Conservation (phyloP, 257 asterid species). For the Fraxinus americana region DNA sequence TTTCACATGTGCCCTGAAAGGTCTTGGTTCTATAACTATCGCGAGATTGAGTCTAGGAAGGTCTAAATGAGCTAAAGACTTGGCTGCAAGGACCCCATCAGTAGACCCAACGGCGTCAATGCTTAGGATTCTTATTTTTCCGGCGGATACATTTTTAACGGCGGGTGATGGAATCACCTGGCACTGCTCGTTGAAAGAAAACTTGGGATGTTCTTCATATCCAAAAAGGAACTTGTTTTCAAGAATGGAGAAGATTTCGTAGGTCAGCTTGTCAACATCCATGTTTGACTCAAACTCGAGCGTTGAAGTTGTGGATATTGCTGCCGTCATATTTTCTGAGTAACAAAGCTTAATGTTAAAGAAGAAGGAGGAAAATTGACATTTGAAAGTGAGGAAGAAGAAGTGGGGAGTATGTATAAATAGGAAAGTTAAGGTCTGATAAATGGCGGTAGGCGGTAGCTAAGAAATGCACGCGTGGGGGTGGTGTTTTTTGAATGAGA, state of each 20-base stretch:
- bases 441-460: slow-evolving; percentile 4
- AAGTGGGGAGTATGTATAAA: slow-evolving; percentile 10
- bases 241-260: slow-evolving; percentile 79
- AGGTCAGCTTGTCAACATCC: slow-evolving; percentile 53
- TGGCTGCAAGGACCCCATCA: slow-evolving; percentile 67
- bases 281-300: slow-evolving; percentile 33
- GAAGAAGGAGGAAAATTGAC: not conserved
- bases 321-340: slow-evolving; percentile 31
- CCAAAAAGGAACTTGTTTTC: slow-evolving; percentile 90
- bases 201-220: slow-evolving; percentile 9
- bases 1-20: too few species aligned
- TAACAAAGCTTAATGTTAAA: not conserved
- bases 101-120: slow-evolving; percentile 71
- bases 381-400: not conserved
- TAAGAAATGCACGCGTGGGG: slow-evolving; percentile 28
- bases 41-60: too few species aligned
- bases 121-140: slow-evolving; percentile 67
- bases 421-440: not conserved
- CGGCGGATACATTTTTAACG: slow-evolving; percentile 18
- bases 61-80: slow-evolving; percentile 50
- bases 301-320: slow-evolving; percentile 31
- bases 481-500: not conserved
- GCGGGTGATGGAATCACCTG: not conserved
- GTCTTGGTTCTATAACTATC: too few species aligned
- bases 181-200: too few species aligned